These are phyloP conservation scores for Sicyos baderoa DNA, from an alignment of 306 rosid genomes.

Conservation along the genomic window DNA sequence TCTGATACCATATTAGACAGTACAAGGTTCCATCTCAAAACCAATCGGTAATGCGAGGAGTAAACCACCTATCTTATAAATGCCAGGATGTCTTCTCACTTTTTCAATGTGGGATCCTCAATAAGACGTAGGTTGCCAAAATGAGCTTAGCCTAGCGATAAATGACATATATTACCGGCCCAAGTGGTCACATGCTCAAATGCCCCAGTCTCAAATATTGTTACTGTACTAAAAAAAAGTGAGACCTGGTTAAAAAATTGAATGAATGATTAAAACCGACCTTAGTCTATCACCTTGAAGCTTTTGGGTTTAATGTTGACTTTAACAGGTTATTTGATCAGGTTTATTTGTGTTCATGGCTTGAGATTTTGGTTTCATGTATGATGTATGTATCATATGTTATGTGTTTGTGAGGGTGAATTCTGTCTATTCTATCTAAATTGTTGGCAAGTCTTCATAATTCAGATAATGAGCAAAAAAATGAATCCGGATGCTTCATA, in stretches of 20 bases:
- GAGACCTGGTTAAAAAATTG: neutral
- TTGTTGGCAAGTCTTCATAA: neutral
- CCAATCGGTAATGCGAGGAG: no score
- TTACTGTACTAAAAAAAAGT: no score
- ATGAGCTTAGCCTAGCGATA: no score
- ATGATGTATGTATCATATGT: neutral
- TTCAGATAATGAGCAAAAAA: constrained; percentile 83
- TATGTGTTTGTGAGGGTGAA: neutral
- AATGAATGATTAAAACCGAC: neutral
- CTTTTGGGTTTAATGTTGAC: neutral
- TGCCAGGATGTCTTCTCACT: no score
- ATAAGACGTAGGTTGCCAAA: no score
- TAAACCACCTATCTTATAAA: no score
- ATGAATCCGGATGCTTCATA: constrained; percentile 62
- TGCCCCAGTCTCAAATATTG: no score
- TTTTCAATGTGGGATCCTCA: no score
- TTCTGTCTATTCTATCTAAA: neutral
- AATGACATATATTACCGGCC: no score
- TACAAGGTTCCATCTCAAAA: no score
- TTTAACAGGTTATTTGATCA: neutral
- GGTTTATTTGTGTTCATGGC: neutral
- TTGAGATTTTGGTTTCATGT: neutral
- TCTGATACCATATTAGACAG: no score
- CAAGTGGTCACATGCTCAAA: no score
- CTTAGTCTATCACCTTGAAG: neutral